These are phyloP conservation scores for Tetragonia tetragonoides DNA, from an alignment of 148 eudicot genomes.

Conservation along the genomic window DNA sequence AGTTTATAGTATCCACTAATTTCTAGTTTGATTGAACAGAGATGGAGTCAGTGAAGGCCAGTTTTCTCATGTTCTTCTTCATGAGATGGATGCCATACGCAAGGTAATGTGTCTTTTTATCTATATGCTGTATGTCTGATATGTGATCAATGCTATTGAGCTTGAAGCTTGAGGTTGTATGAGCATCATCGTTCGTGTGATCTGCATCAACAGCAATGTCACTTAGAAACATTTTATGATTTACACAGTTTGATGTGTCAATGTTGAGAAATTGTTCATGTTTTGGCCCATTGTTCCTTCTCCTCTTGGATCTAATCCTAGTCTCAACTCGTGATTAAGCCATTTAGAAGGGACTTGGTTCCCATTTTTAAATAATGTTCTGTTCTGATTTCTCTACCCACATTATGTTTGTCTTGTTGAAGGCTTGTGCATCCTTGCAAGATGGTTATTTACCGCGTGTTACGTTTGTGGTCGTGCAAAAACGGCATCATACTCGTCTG, in stretches of 20 bases:
- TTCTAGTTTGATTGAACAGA: conserved; percentile 33
- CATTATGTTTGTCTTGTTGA: neutral
- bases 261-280: neutral
- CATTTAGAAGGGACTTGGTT: too few relatives aligned
- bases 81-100: conserved; percentile 80
- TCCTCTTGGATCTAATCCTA: neutral
- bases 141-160: neutral
- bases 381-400: neutral
- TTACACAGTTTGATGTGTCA: too few relatives aligned
- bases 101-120: conserved; percentile 37
- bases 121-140: too few relatives aligned
- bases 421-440: conserved; percentile 76
- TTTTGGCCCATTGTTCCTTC: neutral
- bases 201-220: too few relatives aligned
- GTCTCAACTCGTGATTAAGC: too few relatives aligned
- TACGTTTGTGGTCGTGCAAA: conserved; percentile 90
- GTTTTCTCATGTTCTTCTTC: conserved; percentile 58
- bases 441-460: conserved; percentile 56
- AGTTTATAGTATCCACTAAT: neutral
- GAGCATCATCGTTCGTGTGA: too few relatives aligned
- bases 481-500: conserved; percentile 90
- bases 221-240: too few relatives aligned
- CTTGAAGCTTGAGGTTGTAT: neutral
- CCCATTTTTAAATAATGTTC: too few relatives aligned
- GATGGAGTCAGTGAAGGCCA: conserved; percentile 98